Evolutionary conservation across 202 grass and related monocot genomes (phyloP).

Genomic region (Carex arenaria): DNA sequence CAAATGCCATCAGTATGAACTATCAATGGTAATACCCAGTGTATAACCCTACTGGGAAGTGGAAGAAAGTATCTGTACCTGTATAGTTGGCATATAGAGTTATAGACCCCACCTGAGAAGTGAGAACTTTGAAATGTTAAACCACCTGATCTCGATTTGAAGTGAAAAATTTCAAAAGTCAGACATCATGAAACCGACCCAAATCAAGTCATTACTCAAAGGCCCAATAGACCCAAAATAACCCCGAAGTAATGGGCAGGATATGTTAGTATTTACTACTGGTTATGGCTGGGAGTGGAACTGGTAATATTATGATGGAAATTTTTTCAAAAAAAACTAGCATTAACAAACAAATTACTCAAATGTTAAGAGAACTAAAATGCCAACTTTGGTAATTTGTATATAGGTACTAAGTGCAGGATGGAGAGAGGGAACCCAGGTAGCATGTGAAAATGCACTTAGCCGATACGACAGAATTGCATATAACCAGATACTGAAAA

Average conservation of each 20-base stretch:
- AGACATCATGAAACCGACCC: background rate
- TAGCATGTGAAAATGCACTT: slow-evolving; percentile 78
- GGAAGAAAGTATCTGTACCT: background rate
- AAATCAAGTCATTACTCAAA: background rate
- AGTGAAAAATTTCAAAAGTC: background rate
- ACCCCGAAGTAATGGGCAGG: background rate
- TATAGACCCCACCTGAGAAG: background rate
- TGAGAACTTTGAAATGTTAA: background rate
- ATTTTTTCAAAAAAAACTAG: background rate
- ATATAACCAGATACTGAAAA: slow-evolving; percentile 84
- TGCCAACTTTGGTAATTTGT: background rate
- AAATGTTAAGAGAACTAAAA: background rate
- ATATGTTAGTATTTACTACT: background rate
- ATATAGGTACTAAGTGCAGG: slow-evolving; percentile 76
- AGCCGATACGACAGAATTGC: slow-evolving; percentile 59
- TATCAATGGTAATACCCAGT: background rate
- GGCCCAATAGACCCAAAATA: background rate
- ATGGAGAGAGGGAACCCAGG: slow-evolving; percentile 74
- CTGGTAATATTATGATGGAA: background rate
- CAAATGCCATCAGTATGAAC: background rate
- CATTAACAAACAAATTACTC: background rate
- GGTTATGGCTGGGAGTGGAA: background rate
- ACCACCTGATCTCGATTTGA: background rate
- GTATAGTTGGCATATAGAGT: background rate
- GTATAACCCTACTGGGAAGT: background rate